Percentiles rank a stretch among this genome's conserved stretches.
phyloP scores from a whole-genome alignment of 2,329 filamentous ascomycete genomes.

The Phoma sp. region DNA sequence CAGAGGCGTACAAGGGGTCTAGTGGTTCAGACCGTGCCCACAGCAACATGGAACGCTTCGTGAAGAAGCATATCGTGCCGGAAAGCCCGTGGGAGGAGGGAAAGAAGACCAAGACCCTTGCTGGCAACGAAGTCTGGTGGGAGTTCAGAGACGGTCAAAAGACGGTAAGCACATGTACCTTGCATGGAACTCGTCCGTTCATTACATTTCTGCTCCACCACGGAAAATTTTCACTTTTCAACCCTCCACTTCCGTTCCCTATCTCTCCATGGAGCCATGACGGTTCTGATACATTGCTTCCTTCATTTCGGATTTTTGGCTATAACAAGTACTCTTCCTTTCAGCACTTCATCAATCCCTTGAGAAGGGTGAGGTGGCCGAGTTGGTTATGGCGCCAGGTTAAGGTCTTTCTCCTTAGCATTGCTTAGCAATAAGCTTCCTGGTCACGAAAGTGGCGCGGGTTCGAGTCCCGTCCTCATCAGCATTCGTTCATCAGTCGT shows the following conservation, averaged over 20 bases:
- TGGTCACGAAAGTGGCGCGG: constrained; percentile 51
- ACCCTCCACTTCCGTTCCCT: no score
- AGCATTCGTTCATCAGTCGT: constrained; percentile 39
- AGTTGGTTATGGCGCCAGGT: constrained; percentile 46
- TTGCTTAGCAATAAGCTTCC: constrained; percentile 29
- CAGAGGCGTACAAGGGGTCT: constrained; percentile 75
- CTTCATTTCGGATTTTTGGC: no score
- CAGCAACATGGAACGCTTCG: constrained; percentile 78
- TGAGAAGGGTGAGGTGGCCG: constrained; percentile 20
- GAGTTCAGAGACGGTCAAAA: constrained; percentile 71
- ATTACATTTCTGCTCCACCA: background rate
- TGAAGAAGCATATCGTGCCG: constrained; percentile 82
- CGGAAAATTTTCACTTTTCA: no score
- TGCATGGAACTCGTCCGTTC: background rate
- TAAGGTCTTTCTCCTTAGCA: constrained; percentile 34
- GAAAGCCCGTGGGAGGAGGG: constrained; percentile 76
- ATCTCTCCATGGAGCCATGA: no score
- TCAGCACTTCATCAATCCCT: constrained; percentile 17
- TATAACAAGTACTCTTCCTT: background rate
- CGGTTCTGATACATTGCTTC: no score
- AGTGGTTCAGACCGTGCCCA: constrained; percentile 78
- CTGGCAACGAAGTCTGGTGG: constrained; percentile 82
- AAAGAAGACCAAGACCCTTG: constrained; percentile 70
- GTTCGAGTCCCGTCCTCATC: constrained; percentile 52
- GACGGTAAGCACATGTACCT: constrained; percentile 59